Base-by-base conservation (phyloP, 352 stramenopile species). In the Aphanomyces euteiches region DNA sequence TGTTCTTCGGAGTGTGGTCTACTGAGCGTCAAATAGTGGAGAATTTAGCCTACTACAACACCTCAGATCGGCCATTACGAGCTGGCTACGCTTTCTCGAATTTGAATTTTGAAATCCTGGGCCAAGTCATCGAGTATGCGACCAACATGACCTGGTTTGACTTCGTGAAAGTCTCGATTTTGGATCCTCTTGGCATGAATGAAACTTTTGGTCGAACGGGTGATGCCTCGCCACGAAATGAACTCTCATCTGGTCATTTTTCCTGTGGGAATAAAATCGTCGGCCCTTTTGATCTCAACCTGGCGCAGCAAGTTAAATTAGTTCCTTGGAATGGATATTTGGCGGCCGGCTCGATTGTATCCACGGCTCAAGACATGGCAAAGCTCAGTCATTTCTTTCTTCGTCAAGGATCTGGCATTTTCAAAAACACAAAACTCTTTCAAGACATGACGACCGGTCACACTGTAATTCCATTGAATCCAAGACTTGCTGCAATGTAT, bases 391-490 rank as follows among this genome's bases (percentile, higher is more conserved):
- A 78, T 1, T 72, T 89, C 39, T 69, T 90, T 1, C 53, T 90
- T 57, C 87, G 85, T 74, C 87, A 89, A 65, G 83, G 83, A 36
- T 19, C 7, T 3, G 57, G 28, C 28, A 47, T 72, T 60, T 47
- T 90, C 15, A 79, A 78, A 15, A 79, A 77, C 5, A 74, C 82
- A 19, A 67, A 67, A 0, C 78, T 78, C 7, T 69, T 90, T 28
- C 53, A 64, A 0, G 81, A 87, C 15, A 90, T 90, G 78, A 76
- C 81, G 43, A 88, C 83, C 0, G 82, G 82, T 13, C 88, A 78
- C 40, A 63, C n/a, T 4, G 34, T 56, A 1, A 19, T 41, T 34
- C 5, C n/a, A 12, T 10, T 39, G 43, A 17, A 40, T 43, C 4
- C 17, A 48, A 4, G 43, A 12, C 34, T 47, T n/a, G 28, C 3